Evolutionary conservation across 1,139 yeast species (phyloP), one percentile per base, ranked within the genome.

Genomic region (Groenewaldozyma auringiensis): DNA sequence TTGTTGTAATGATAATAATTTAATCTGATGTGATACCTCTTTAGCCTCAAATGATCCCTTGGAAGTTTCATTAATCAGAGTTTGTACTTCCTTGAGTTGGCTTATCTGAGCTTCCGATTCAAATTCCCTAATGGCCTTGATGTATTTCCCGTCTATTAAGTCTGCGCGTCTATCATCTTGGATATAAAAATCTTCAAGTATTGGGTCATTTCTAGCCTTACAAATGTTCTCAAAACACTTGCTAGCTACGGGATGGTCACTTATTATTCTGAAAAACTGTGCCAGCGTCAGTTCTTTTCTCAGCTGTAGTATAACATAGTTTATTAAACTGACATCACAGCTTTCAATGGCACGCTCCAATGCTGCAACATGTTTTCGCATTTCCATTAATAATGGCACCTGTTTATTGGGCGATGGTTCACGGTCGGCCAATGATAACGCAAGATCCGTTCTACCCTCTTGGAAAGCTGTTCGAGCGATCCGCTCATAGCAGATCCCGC

Each of bases 361-460:
- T 0, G 96, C 95, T 36, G 78, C 60, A 50, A 79, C 86, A 36
- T 77, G 69, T 56, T 88, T 94, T 41, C 83, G 86, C 71, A 85
- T 79, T 27, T 76, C 78, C 35, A 88, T 62, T 38, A 86, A 70
- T 47, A 83, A 70, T 13, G 79, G 75, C 0, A 88, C 75, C 52
- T 83, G 84, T 46, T 75, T 73, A 2, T 71, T 69, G 0, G 83
- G 74, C 3, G 81, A 70, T 0, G 85, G 82, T 59, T 92, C 97
- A 48, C 80, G 66, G 45, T 80, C 75, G 2, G 85, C 72, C 22
- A 89, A 63, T 41, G 75, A 67, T 47, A 81, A 77, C 31, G 96
- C 83, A 22, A 92, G 66, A 22, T 72, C 71, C 3, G 74, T 63
- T 32, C 97, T 70, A 1, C 98, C 98, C 62, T 92, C 96, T 53